A percentile compares a stretch with the other conserved stretches of the same genome.
Evolutionary conservation across 768 basidiomycete species (phyloP).

Genomic region (Vishniacozyma victoriae): DNA sequence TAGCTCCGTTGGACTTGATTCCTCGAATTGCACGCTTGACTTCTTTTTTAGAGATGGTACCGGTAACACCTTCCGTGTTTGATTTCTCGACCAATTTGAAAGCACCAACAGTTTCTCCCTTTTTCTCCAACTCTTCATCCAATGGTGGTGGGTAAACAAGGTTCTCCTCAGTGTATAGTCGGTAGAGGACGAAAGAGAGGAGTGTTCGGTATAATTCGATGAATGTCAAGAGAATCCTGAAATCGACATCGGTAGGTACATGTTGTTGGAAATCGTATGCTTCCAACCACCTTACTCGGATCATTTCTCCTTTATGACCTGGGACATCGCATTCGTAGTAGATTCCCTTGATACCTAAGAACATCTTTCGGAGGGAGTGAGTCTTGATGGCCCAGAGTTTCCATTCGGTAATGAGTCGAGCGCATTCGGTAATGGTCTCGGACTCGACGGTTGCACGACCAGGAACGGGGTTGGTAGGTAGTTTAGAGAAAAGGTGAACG

Average conservation of each 20-base stretch:
- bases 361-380: conserved; percentile 74
- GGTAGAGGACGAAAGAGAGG: conserved; percentile 92
- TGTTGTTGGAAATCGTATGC: conserved; percentile 96
- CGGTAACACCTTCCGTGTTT: conserved; percentile 47
- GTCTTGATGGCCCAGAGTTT: conserved; percentile 76
- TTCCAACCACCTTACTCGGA: conserved; percentile 78
- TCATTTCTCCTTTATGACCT: conserved; percentile 61
- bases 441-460: conserved; percentile 56
- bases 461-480: conserved; percentile 72
- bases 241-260: conserved; percentile 90
- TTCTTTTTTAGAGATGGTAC: conserved; percentile 57
- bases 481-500: conserved; percentile 81
- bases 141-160: conserved; percentile 92
- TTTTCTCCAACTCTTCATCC: conserved; percentile 76
- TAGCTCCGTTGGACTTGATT: conserved; percentile 43
- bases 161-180: conserved; percentile 90
- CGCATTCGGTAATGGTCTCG: conserved; percentile 81
- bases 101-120: conserved; percentile 79
- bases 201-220: conserved; percentile 95
- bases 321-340: conserved; percentile 96
- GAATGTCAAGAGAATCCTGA: conserved; percentile 96
- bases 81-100: conserved; percentile 62
- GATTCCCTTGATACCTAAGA: conserved; percentile 94
- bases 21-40: conserved; percentile 54
- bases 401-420: conserved; percentile 88